These are phyloP conservation scores for Colletotrichum acutatum DNA, from an alignment of 2,329 filamentous ascomycete species.

Conservation along the genomic window DNA sequence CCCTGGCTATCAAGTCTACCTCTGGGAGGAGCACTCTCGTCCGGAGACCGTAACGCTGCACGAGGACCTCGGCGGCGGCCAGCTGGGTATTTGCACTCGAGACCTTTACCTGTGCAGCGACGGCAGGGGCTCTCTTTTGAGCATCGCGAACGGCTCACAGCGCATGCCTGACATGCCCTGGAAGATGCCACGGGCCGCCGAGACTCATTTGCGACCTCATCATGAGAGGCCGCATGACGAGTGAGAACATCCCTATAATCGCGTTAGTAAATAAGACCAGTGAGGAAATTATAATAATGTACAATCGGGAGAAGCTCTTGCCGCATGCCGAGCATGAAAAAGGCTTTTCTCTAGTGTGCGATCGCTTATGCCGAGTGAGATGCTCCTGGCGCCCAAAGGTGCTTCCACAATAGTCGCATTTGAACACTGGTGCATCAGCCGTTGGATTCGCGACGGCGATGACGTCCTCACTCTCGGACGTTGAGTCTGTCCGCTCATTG, in stretches of 20 bases:
- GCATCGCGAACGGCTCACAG: conserved; percentile 29
- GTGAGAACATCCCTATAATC: conserved; percentile 21
- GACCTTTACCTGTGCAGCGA: conserved; percentile 12
- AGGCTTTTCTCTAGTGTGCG: conserved; percentile 29
- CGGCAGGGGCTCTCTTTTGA: conserved; percentile 26
- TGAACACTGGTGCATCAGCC: background rate
- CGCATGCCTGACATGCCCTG: conserved; percentile 33
- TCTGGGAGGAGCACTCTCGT: background rate
- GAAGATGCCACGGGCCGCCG: background rate
- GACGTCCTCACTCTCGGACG: background rate
- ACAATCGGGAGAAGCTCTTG: conserved; percentile 28
- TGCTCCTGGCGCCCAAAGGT: conserved; percentile 28
- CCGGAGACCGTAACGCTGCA: background rate
- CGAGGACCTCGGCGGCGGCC: conserved; percentile 6
- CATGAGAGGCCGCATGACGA: conserved; percentile 20
- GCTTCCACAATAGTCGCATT: conserved; percentile 20
- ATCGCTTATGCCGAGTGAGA: conserved; percentile 18
- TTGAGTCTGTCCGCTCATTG: background rate
- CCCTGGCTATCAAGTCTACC: too few species aligned
- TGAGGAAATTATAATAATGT: background rate
- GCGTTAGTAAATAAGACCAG: background rate
- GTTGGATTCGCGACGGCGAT: background rate
- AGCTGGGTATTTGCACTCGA: conserved; percentile 32
- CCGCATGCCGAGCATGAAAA: conserved; percentile 17
- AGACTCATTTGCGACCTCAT: background rate